Base-by-base conservation (phyloP, 352 stramenopile genomes). In the Globisporangium apiculatum region DNA sequence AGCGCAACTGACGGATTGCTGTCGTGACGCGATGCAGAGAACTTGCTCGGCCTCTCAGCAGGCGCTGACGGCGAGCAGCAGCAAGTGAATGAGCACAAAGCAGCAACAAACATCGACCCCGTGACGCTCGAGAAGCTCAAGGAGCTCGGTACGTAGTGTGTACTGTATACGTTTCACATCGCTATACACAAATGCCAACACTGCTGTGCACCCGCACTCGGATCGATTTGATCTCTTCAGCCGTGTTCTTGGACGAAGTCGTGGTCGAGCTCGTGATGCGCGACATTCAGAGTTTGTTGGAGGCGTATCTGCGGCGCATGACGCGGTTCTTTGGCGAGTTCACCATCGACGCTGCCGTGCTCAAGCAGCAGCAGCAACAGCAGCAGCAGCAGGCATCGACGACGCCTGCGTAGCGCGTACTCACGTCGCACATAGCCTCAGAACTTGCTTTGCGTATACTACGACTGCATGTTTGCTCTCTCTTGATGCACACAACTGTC, bases 261-360 rank as follows among this genome's bases (percentile, higher is more conserved):
- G 75, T 93, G n/a, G 60, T 86, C 11, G 79, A 91, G 37, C 63
- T 93, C 31, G 74, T 89, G 7, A 86, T 90, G 76, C 76, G 81
- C 31, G 83, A 93, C 47, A 67, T 89, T 38, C 77, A 91, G 45
- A 74, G 58, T 38, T 67, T 93, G 5, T 61, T 93, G 38, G 76
- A 89, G 3, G 58, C 73, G 7, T 93, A 89, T 58, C 52, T 93
- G 31, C 71, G 66, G 35, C 71, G 76, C 38, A 68, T 77, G 18
- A 87, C 79, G 8, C 74, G 68, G 6, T 65, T 72, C 31, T 89
- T 89, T 40, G 79, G 76, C 7, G 79, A 87, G 48, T 87, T 89
- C 59, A 72, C 71, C 1, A 57, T 87, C 37, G 76, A 86, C 37
- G 67, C 79, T 48, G 61, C 73, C 2, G 53, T 86, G 3, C 72